phyloP scores from a whole-genome alignment of 2,329 filamentous ascomycete species.

The Penicillium fuscoglaucum region DNA sequence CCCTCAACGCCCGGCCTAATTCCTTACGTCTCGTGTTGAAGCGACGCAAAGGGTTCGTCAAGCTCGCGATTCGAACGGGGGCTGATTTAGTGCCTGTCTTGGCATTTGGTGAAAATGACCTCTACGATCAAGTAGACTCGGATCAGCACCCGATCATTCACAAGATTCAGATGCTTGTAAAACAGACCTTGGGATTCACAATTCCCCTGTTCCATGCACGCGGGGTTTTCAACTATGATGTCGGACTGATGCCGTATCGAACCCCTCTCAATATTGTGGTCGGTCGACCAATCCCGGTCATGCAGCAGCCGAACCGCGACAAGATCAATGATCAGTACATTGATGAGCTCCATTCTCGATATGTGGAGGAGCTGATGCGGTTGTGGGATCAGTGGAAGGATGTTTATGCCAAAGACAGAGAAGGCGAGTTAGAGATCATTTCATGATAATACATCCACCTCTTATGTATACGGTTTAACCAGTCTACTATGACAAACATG shows the following conservation, averaged over 20 bases:
- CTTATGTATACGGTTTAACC: not conserved
- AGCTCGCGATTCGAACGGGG: constrained; percentile 87
- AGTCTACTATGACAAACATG: not conserved
- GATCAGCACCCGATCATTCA: constrained; percentile 76
- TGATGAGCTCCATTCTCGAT: constrained; percentile 74
- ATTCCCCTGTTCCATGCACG: constrained; percentile 86
- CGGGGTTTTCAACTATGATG: constrained; percentile 96
- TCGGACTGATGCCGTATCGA: constrained; percentile 92
- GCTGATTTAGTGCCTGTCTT: constrained; percentile 91
- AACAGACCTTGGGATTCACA: constrained; percentile 87
- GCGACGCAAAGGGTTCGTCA: constrained; percentile 87
- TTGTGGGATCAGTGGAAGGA: constrained; percentile 52
- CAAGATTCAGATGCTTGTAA: constrained; percentile 77
- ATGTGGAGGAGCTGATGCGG: constrained; percentile 61
- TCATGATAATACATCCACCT: constrained; percentile 26
- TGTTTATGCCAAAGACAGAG: constrained; percentile 46
- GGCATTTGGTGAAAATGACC: constrained; percentile 90
- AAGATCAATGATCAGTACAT: constrained; percentile 74
- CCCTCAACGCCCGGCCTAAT: constrained; percentile 80
- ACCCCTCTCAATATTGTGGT: constrained; percentile 86
- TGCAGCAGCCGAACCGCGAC: constrained; percentile 54
- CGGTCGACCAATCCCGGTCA: constrained; percentile 74
- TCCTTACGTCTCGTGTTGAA: constrained; percentile 75
- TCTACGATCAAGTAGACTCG: constrained; percentile 86
- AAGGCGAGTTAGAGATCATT: constrained; percentile 47